Base-by-base conservation (phyloP, 768 basidiomycete species). In the Suillus luteus region DNA sequence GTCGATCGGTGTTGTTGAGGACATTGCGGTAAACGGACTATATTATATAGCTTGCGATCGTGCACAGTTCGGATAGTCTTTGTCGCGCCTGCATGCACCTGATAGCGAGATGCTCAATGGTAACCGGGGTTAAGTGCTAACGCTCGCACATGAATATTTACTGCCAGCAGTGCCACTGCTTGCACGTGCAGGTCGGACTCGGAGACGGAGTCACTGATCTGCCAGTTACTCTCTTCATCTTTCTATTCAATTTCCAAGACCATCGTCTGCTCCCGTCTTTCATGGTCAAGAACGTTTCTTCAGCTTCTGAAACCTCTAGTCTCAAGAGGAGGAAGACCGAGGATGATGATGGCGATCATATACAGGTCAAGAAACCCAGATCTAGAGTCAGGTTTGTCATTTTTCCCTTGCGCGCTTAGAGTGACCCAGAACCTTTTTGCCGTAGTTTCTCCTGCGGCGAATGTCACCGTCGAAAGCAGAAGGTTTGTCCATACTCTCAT, bases 391-490 rank as follows among this genome's bases (percentile, higher is more conserved):
- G 91, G 91, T 89, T 72, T 59, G 81, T 64, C 58, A 55, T 43
- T 27, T n/a, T 63, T 55, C 41, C 60, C 62, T 55, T 61, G 35
- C 44, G 22, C 57, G 62, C 37, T 40, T 38, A 60, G 24, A 31
- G 7, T 46, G 27, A 40, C 63, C 62, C 41, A 44, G 67, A 62
- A 70, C 22, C 8, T 27, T 62, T 19, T 24, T 60, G 15, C 61
- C 52, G 8, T 70, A 92, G 91, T 75, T 93, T 92, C 68, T 92
- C 91, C 10, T 93, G 92, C 63, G 90, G 90, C 19, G 92, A 95
- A 78, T 94, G 93, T 67, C 93, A 94, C 78, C 85, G 92, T 24
- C 81, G 92, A 65, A 95, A 95, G 73, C 92, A 95, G 77, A 93
- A 93, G 84, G 92, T 90, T 62, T 63, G 55, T 27, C 43, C 27